Conservation (phyloP, 2,329 filamentous ascomycete species). For the Ceratocystis ficicola region DNA sequence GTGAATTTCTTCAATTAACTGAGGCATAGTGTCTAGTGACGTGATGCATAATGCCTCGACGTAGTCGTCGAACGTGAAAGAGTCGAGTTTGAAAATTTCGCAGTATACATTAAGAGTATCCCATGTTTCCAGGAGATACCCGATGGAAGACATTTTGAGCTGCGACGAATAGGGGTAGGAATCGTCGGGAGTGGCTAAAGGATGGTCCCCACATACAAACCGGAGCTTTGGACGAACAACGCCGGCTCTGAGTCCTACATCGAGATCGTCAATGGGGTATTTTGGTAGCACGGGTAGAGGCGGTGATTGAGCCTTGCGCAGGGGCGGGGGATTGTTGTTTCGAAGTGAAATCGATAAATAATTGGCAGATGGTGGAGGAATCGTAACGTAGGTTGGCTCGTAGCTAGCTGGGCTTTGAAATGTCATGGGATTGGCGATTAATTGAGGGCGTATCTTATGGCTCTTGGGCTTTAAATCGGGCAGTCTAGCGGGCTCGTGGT, state of each 20-base stretch:
- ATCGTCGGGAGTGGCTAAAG: constrained; percentile 29
- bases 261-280: constrained; percentile 90
- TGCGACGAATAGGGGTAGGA: constrained; percentile 8
- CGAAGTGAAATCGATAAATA: constrained; percentile 22
- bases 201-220: constrained; percentile 58
- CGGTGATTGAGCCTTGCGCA: constrained; percentile 29
- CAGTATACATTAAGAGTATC: constrained; percentile 97
- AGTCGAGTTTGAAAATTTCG: constrained; percentile 85
- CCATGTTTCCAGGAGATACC: constrained; percentile 79
- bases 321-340: constrained; percentile 33
- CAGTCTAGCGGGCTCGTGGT: constrained; percentile 43
- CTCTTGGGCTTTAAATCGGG: constrained; percentile 64
- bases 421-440: constrained; percentile 18
- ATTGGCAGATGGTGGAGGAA: constrained; percentile 15
- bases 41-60: constrained; percentile 73
- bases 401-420: constrained; percentile 18
- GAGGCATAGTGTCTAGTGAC: constrained; percentile 60
- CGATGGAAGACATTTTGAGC: constrained; percentile 75
- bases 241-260: constrained; percentile 57
- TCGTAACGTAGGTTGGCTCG: constrained; percentile 21
- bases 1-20: constrained; percentile 81
- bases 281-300: constrained; percentile 67
- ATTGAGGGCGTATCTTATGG: constrained; percentile 22
- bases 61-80: constrained; percentile 95
- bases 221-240: constrained; percentile 61